Percentiles rank a stretch among this genome's conserved stretches.
These are phyloP conservation scores for Brassica hybrid DNA, from an alignment of 441 rosid species.

Conservation along the genomic window DNA sequence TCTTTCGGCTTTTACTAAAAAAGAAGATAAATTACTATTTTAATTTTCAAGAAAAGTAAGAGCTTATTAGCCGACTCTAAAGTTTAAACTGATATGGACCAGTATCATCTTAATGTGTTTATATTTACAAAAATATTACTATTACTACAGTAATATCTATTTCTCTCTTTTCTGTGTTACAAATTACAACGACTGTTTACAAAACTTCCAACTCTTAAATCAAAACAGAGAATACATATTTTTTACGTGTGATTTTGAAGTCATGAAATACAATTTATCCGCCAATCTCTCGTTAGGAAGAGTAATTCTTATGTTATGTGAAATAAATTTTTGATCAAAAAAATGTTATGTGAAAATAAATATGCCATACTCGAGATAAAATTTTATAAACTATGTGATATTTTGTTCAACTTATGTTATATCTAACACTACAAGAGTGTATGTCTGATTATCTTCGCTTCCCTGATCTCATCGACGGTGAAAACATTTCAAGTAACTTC, in stretches of 20 bases:
- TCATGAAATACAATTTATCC: background rate
- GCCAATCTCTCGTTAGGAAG: slow-evolving; percentile 14
- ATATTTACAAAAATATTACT: background rate
- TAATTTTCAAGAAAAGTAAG: slow-evolving; percentile 3
- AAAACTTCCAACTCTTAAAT: background rate
- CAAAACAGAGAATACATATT: background rate
- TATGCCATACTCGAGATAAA: background rate
- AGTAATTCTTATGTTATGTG: background rate
- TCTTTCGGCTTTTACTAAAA: no score
- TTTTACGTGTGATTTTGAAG: slow-evolving; percentile 1
- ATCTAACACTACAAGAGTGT: background rate
- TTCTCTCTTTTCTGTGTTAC: background rate
- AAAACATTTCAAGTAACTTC: background rate
- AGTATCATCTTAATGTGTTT: background rate
- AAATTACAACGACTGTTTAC: background rate
- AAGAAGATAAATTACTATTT: background rate
- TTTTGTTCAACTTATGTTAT: background rate
- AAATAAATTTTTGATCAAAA: background rate
- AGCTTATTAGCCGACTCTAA: slow-evolving; percentile 20
- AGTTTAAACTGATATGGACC: background rate
- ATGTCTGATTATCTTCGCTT: background rate
- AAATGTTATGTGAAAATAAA: no score
- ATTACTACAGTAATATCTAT: background rate
- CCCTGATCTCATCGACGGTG: background rate
- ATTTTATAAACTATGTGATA: background rate